Percentiles rank a stretch among this genome's conserved stretches.
Conservation (phyloP, 345 rosid species). For the Bruguiera gymnorhiza region DNA sequence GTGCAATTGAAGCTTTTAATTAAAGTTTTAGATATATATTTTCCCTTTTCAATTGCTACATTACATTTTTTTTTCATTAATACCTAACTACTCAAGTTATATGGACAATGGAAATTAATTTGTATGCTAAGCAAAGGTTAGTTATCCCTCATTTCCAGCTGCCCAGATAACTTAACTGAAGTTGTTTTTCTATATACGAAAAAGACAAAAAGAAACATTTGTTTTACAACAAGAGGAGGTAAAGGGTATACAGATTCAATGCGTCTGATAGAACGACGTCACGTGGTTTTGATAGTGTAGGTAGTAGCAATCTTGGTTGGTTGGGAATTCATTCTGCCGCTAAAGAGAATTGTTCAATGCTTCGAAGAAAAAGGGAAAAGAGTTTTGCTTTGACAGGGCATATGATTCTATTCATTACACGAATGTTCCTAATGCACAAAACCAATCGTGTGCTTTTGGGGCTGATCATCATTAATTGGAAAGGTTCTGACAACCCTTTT, state of each 20-base stretch:
- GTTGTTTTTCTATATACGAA: background rate
- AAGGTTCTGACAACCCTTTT: background rate
- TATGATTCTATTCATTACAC: background rate
- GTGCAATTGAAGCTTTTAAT: too few species aligned
- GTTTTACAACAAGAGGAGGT: too few species aligned
- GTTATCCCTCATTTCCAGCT: background rate
- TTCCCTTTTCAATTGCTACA: too few species aligned
- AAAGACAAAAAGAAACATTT: too few species aligned
- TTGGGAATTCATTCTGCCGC: slow-evolving; percentile 6
- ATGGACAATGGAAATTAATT: too few species aligned
- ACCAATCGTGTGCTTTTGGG: background rate
- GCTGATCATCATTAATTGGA: background rate
- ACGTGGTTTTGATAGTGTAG: background rate
- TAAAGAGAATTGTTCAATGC: slow-evolving; percentile 1
- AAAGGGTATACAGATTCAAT: too few species aligned
- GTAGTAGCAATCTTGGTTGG: background rate
- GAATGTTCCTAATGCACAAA: background rate
- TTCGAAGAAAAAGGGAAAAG: slow-evolving; percentile 8
- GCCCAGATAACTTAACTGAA: background rate
- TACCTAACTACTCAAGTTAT: too few species aligned
- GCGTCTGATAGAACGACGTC: too few species aligned
- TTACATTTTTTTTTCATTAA: too few species aligned
- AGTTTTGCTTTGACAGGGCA: slow-evolving; percentile 5
- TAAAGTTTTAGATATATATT: too few species aligned
- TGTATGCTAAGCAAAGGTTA: background rate